Evolutionary conservation across 352 stramenopile genomes (phyloP).

Genomic region (Thraustochytrium striatum): DNA sequence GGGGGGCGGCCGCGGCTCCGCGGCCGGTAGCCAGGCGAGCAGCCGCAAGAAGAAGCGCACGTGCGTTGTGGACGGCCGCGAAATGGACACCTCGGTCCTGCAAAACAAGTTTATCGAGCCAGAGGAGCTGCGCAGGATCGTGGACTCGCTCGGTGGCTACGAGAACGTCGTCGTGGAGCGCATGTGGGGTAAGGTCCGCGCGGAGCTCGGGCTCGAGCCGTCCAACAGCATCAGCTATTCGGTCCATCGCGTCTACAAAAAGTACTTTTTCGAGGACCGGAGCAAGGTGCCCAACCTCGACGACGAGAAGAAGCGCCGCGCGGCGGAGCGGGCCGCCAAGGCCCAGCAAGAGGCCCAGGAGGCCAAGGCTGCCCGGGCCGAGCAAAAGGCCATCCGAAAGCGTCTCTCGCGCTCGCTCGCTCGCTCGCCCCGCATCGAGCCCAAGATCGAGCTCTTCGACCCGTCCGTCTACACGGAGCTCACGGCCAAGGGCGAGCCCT

Average conservation of each 20-base stretch:
- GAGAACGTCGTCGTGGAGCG: slow-evolving; percentile 38
- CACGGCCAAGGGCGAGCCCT: slow-evolving; percentile 25
- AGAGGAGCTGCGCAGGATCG: slow-evolving; percentile 20
- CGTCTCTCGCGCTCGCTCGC: background rate
- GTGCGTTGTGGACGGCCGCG: slow-evolving; percentile 1
- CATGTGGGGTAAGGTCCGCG: background rate
- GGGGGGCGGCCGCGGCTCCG: background rate
- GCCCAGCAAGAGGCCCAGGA: background rate
- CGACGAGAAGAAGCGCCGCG: background rate
- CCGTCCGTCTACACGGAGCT: slow-evolving; percentile 1
- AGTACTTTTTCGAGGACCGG: slow-evolving; percentile 38
- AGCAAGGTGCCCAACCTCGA: background rate
- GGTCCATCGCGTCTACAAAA: slow-evolving; percentile 29
- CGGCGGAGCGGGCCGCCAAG: background rate
- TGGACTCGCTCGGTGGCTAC: slow-evolving; percentile 32
- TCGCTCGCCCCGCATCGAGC: background rate
- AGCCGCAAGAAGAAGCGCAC: slow-evolving; percentile 5
- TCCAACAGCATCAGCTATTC: background rate
- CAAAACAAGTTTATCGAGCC: slow-evolving; percentile 36
- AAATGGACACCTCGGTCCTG: slow-evolving; percentile 19
- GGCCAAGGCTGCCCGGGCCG: background rate
- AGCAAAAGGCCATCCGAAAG: too few species aligned
- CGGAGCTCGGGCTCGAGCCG: slow-evolving; percentile 4
- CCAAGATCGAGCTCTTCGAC: slow-evolving; percentile 18
- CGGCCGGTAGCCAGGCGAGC: background rate